Evolutionary conservation across 1,284 basidiomycete species (phyloP).

Genomic region (Ustilago cynodontis): DNA sequence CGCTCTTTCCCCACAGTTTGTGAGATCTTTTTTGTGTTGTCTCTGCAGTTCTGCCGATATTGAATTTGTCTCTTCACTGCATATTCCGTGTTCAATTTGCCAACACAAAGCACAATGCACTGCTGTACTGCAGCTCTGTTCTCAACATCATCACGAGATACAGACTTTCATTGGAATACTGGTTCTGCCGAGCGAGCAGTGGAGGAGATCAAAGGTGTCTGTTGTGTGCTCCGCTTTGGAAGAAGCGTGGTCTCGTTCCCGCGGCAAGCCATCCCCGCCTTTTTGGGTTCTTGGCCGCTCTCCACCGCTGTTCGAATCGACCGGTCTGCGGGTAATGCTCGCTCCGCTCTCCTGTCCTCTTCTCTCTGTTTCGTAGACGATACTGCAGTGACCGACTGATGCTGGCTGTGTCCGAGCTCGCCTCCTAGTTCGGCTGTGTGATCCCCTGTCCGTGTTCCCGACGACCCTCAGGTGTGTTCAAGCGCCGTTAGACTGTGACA

Average conservation of each 20-base stretch:
- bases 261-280: slow-evolving; percentile 4
- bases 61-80: slow-evolving; percentile 6
- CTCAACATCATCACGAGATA: not conserved
- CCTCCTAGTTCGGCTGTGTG: not conserved
- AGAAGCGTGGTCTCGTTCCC: not conserved
- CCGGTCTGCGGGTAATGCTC: slow-evolving; percentile 20
- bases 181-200: slow-evolving; percentile 3
- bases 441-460: not conserved
- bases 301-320: slow-evolving; percentile 11
- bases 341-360: not conserved
- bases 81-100: not conserved
- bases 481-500: not conserved
- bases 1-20: slow-evolving; percentile 1
- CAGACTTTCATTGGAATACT: not conserved
- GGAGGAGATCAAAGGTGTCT: too few species aligned
- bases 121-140: not conserved
- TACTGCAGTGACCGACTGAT: not conserved
- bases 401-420: not conserved
- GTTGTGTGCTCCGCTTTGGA: not conserved
- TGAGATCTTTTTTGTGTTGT: too few species aligned
- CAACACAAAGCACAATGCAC: not conserved
- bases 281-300: not conserved
- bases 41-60: not conserved
- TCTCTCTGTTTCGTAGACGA: not conserved
- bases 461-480: not conserved